Evolutionary conservation across 2,329 filamentous ascomycete species (phyloP).

Genomic region (Microdochium nivale): DNA sequence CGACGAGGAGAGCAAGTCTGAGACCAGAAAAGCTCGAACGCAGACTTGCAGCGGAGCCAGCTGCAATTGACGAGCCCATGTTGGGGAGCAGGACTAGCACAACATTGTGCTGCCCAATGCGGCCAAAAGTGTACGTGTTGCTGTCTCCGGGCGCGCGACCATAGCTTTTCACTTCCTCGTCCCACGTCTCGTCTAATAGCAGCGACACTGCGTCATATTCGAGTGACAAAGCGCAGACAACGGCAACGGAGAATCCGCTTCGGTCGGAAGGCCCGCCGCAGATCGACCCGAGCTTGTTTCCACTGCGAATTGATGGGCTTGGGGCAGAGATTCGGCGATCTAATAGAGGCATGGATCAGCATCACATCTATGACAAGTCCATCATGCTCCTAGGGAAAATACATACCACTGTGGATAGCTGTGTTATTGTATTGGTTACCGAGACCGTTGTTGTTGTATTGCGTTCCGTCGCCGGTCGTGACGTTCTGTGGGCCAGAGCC

Average conservation of each 20-base stretch:
- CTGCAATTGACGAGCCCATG: constrained; percentile 1
- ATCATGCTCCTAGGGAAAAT: not conserved
- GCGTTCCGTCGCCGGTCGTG: not conserved
- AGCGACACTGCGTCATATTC: constrained; percentile 20
- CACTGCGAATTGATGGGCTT: not conserved
- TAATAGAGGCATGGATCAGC: not conserved
- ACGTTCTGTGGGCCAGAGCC: not conserved
- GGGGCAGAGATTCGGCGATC: not conserved
- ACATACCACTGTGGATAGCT: not conserved
- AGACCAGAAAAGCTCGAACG: constrained; percentile 6
- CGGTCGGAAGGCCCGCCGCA: not conserved
- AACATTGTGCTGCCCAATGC: constrained; percentile 7
- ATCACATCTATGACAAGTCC: not conserved
- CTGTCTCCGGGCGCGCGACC: constrained; percentile 3
- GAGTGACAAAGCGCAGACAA: constrained; percentile 23
- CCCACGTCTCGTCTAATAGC: constrained; percentile 20
- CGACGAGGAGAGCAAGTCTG: constrained; percentile 11
- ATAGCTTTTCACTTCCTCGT: constrained; percentile 3
- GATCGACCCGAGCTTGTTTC: not conserved
- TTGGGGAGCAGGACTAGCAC: constrained; percentile 6
- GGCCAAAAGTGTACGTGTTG: constrained; percentile 8
- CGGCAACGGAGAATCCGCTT: constrained; percentile 22
- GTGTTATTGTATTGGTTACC: not conserved
- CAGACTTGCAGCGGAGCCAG: constrained; percentile 3
- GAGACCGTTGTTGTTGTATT: not conserved